Conservation (phyloP, 306 rosid species). For the Prunus mongolica region DNA sequence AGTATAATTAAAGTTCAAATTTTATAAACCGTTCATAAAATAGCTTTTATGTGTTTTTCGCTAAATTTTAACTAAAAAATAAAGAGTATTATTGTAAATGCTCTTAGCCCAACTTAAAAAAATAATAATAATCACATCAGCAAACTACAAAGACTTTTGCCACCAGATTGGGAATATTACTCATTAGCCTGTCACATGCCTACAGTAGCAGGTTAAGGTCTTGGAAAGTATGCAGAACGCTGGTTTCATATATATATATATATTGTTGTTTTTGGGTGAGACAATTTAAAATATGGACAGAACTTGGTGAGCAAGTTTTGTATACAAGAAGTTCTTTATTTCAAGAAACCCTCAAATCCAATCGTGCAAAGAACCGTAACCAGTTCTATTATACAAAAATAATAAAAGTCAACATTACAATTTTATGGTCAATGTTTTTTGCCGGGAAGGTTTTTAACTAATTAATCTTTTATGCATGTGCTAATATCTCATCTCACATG, state of each 20-base stretch:
- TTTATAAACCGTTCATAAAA: too few species aligned
- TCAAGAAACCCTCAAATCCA: background rate
- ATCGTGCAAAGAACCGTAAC: background rate
- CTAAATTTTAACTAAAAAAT: too few species aligned
- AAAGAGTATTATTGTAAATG: accelerated
- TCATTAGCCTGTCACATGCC: too few species aligned
- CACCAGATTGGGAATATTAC: background rate
- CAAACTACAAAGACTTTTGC: background rate
- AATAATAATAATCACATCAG: too few species aligned
- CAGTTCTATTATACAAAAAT: background rate
- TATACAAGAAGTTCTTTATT: background rate
- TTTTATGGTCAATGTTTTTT: background rate
- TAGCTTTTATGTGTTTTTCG: too few species aligned
- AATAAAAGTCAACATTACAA: background rate
- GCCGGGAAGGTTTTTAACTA: background rate
- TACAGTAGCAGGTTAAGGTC: background rate
- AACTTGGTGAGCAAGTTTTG: background rate
- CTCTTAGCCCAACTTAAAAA: too few species aligned
- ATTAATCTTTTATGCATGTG: background rate
- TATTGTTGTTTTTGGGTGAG: background rate
- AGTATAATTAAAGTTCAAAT: too few species aligned
- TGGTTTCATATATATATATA: background rate
- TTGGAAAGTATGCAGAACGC: background rate
- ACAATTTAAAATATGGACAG: background rate
- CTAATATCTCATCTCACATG: background rate